phyloP scores from a whole-genome alignment of 768 basidiomycete genomes.

The Podaxis mareebaensis region DNA sequence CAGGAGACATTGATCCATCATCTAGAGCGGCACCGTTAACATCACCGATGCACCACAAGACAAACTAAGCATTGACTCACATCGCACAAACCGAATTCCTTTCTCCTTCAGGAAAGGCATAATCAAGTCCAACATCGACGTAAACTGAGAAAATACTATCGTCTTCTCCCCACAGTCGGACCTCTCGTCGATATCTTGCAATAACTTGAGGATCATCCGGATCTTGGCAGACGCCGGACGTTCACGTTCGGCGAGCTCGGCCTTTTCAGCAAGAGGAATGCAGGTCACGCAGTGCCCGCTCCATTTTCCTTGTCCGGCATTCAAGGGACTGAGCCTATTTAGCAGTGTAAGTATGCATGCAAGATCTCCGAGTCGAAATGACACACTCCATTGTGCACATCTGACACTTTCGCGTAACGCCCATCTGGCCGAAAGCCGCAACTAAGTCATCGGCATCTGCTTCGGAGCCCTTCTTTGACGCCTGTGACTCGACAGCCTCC shows the following conservation, averaged over 20 bases:
- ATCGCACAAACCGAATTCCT: conserved; percentile 77
- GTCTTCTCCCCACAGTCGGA: conserved; percentile 78
- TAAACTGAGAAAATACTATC: conserved; percentile 95
- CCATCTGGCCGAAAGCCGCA: conserved; percentile 68
- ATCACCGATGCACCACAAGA: conserved; percentile 8
- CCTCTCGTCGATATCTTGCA: conserved; percentile 62
- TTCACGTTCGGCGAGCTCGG: conserved; percentile 45
- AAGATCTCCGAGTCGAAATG: conserved; percentile 1
- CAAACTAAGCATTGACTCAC: conserved; percentile 52
- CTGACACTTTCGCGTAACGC: conserved; percentile 72
- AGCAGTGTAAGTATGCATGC: conserved; percentile 3
- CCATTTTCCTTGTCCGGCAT: conserved; percentile 39
- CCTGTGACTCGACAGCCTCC: conserved; percentile 73
- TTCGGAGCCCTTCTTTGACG: conserved; percentile 50
- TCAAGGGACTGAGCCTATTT: conserved; percentile 37
- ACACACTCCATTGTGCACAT: conserved; percentile 75
- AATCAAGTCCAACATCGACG: conserved; percentile 82
- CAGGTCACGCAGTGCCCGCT: conserved; percentile 62
- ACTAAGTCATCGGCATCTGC: conserved; percentile 76
- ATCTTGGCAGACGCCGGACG: conserved; percentile 86
- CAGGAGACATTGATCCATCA: conserved; percentile 83
- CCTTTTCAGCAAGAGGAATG: conserved; percentile 49
- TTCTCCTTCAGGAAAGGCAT: conserved; percentile 77
- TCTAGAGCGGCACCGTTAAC: conserved; percentile 47
- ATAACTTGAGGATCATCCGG: conserved; percentile 73